Conservation (phyloP, 768 basidiomycete species). For the Podaxis mareebaensis region DNA sequence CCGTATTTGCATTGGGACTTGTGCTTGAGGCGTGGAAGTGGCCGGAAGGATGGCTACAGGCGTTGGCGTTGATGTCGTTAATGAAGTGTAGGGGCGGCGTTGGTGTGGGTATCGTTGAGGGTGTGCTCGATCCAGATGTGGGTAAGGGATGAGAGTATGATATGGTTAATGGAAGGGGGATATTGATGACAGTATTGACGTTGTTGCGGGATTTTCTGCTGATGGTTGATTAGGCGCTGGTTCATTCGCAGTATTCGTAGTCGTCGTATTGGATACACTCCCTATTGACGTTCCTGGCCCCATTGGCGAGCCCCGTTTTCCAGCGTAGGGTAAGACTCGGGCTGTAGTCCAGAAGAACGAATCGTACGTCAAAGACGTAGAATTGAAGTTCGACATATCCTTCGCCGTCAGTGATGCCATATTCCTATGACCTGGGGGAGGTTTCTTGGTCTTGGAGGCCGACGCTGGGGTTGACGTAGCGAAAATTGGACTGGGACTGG, state of each 20-base stretch:
- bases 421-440: neutral
- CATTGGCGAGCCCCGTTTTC: neutral
- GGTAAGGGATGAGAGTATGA: too few relatives aligned
- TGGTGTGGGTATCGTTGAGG: too few relatives aligned
- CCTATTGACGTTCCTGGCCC: neutral
- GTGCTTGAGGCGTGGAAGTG: too few relatives aligned
- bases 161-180: too few relatives aligned
- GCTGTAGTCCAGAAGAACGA: constrained; percentile 13
- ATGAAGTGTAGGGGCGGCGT: too few relatives aligned
- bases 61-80: too few relatives aligned
- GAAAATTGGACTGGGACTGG: neutral
- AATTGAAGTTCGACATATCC: constrained; percentile 4
- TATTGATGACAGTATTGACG: too few relatives aligned
- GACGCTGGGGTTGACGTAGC: neutral
- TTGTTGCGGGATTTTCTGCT: too few relatives aligned
- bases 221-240: too few relatives aligned
- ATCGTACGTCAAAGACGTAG: constrained; percentile 9
- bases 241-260: neutral
- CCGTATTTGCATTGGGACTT: too few relatives aligned
- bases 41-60: too few relatives aligned
- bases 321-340: constrained; percentile 4
- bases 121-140: too few relatives aligned
- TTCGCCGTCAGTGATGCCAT: neutral
- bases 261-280: neutral
- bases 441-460: neutral